These are phyloP conservation scores for Flueggea neowawraea DNA, from an alignment of 441 rosid genomes.

Conservation along the genomic window DNA sequence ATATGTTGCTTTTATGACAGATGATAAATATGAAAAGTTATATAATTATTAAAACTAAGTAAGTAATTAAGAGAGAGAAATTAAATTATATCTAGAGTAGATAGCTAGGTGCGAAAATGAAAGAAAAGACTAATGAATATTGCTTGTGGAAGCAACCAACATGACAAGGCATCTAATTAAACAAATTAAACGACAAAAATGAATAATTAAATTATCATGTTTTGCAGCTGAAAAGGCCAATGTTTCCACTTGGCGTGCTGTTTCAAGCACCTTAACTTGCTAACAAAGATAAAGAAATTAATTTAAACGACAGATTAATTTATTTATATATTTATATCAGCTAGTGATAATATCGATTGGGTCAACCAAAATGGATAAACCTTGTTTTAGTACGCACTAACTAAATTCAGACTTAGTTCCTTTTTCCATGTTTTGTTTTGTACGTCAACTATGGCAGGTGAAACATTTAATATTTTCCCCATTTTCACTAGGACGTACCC, in stretches of 20 bases:
- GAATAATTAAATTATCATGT: not conserved
- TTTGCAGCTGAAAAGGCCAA: not conserved
- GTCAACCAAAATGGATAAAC: conserved; percentile 31
- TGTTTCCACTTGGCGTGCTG: conserved; percentile 22
- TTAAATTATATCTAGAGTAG: no score
- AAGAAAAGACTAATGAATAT: not conserved
- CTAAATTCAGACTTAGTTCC: not conserved
- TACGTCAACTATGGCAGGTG: conserved; percentile 22
- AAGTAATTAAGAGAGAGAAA: no score
- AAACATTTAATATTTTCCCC: not conserved
- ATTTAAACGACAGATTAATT: not conserved
- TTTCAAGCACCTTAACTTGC: conserved; percentile 39
- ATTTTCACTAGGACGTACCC: not conserved
- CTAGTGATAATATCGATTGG: conserved; percentile 12
- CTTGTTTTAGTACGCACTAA: conserved; percentile 3
- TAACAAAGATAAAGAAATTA: conserved; percentile 15
- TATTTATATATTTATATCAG: no score
- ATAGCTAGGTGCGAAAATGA: not conserved
- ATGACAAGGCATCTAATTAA: conserved; percentile 3
- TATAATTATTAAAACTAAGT: no score
- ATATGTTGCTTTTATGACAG: no score
- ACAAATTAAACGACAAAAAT: conserved; percentile 12
- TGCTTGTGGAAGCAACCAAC: conserved; percentile 8
- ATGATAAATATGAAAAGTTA: no score
- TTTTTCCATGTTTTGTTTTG: not conserved